These are phyloP conservation scores for Filobasidium wieringae DNA, from an alignment of 768 basidiomycete genomes.

Conservation along the genomic window DNA sequence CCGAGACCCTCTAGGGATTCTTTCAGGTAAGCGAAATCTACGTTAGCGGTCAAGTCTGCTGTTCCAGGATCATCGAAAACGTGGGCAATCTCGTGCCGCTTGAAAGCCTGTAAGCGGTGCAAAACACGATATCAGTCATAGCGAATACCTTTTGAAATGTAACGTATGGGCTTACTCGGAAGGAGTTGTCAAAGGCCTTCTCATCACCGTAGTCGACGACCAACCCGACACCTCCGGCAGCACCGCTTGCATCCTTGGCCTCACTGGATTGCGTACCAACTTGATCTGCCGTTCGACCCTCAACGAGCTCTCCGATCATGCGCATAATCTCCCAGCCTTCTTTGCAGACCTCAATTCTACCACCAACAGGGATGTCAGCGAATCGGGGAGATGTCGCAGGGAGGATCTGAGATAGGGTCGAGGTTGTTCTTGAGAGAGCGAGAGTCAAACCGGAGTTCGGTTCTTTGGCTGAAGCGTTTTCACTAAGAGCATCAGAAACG, in stretches of 20 bases:
- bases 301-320: conserved; percentile 55
- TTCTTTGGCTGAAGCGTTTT: conserved; percentile 15
- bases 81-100: conserved; percentile 70
- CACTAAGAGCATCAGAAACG: no score
- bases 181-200: conserved; percentile 56
- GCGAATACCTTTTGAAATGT: no score
- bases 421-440: conserved; percentile 55
- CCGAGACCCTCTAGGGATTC: conserved; percentile 62
- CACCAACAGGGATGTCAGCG: conserved; percentile 53
- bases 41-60: conserved; percentile 89
- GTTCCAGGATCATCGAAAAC: conserved; percentile 73
- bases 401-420: conserved; percentile 45
- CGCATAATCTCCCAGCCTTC: conserved; percentile 57
- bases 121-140: neutral
- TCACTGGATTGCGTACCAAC: conserved; percentile 1
- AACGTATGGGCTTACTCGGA: conserved; percentile 52
- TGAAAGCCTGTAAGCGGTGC: conserved; percentile 58
- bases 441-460: conserved; percentile 46
- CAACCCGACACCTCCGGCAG: conserved; percentile 49
- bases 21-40: conserved; percentile 79
- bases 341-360: conserved; percentile 69
- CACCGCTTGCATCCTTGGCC: no score
- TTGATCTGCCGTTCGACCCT: conserved; percentile 9
- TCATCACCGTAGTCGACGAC: conserved; percentile 83
- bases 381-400: conserved; percentile 58